phyloP scores from a whole-genome alignment of 2,329 filamentous ascomycete genomes.

The Neoascochyta sp. region DNA sequence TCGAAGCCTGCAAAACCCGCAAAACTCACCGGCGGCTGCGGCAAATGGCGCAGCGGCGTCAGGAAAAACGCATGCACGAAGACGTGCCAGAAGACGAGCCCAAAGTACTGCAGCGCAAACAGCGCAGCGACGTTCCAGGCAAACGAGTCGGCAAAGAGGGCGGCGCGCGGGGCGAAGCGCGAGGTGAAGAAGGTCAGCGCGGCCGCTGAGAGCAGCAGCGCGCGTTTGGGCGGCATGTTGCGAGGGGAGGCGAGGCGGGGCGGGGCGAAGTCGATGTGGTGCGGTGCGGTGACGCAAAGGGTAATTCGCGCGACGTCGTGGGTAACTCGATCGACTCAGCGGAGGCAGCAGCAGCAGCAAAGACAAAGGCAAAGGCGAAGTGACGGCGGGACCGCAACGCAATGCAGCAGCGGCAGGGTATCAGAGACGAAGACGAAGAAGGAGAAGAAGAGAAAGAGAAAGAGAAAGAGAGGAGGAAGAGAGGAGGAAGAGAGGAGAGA shows the following conservation, averaged over 20 bases:
- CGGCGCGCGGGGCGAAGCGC: conserved; percentile 32
- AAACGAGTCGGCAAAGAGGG: conserved; percentile 29
- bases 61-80: conserved; percentile 58
- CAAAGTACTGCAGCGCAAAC: conserved; percentile 37
- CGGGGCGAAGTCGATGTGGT: too few species aligned
- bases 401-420: too few species aligned
- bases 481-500: conserved; percentile 1
- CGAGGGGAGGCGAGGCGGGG: background rate
- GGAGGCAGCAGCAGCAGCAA: too few species aligned
- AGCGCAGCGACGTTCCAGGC: conserved; percentile 42
- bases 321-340: too few species aligned
- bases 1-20: background rate
- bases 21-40: conserved; percentile 48
- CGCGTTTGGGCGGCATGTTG: conserved; percentile 29
- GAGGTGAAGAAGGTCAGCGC: conserved; percentile 28
- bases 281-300: too few species aligned
- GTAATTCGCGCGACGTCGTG: conserved; percentile 1
- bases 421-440: background rate
- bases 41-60: conserved; percentile 57
- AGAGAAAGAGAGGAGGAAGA: background rate
- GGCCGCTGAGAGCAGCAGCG: conserved; percentile 21
- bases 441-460: too few species aligned
- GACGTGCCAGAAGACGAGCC: conserved; percentile 41
- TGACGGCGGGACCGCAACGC: too few species aligned
- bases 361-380: too few species aligned